Evolutionary conservation across 2,329 filamentous ascomycete species (phyloP), one percentile per base, ranked within the genome.

Genomic region (Epichloe sylvatica): DNA sequence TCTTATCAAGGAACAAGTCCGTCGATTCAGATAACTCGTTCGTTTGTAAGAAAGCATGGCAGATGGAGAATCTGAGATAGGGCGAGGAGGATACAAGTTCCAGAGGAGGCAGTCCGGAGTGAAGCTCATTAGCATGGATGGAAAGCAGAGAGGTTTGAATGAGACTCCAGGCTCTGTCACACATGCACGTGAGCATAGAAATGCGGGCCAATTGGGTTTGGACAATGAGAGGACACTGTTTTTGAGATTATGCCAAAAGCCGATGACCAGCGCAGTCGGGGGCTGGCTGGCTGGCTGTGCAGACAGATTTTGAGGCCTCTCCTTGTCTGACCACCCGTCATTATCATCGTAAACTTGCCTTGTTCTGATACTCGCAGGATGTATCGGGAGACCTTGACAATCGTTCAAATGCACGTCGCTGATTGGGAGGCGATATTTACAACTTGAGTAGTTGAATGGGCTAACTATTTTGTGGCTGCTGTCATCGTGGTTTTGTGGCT

Each of bases 11-110:
- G 6, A 45, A 47, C 13, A 41, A 37, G 9, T 58, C 55, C 9
- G 33, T 49, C 40, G 46, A 49, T 19, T 50, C 49, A 7, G 51
- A 55, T n/a, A 43, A 45, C 15, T 58, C 56, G 6, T 57, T 55
- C 35, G 53, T 56, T 23, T 56, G 56, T 33, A 30, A 36, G 23
- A 43, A 49, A 19, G 54, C 56, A 38, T 39, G 49, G n/a, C 46
- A 50, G 33, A 45, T 54, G 4, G 53, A 54, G 13, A 54, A 47
- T 33, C 33, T n/a, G 42, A 25, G 13, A 25, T 21, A 39, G 46
- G 17, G 13, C 37, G 40, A 42, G 17, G 15, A 6, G 40, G 21
- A 25, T 7, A 19, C 17, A 9, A 21, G 12, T n/a, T 42, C 8
- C 7, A 25, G 12, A 21, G 25, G 38, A 21, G 38, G 17, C 13